Evolutionary conservation across 192 early-diverging fungal genomes (phyloP).

Genomic region (Funneliformis geosporum): DNA sequence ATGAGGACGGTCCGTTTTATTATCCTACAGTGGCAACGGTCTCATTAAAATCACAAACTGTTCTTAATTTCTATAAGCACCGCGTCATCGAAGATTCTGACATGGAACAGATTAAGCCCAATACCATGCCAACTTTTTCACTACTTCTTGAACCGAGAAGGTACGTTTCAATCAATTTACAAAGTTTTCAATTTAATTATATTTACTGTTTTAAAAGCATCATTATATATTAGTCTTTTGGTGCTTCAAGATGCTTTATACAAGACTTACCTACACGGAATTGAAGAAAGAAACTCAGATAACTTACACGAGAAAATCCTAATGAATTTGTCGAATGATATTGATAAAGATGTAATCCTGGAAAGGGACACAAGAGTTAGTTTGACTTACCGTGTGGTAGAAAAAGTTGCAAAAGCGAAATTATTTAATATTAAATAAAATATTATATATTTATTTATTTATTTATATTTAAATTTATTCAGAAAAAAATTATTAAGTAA

Average conservation of each 20-base stretch:
- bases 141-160: slow-evolving; percentile 47
- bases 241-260: slow-evolving; percentile 47
- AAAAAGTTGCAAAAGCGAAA: slow-evolving; percentile 7
- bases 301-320: slow-evolving; percentile 36
- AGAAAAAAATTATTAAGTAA: too few species aligned
- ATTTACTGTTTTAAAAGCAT: not conserved
- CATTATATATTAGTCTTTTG: slow-evolving; percentile 27
- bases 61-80: slow-evolving; percentile 49
- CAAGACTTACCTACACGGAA: slow-evolving; percentile 49
- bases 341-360: slow-evolving; percentile 2
- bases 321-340: slow-evolving; percentile 35
- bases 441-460: too few species aligned
- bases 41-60: slow-evolving; percentile 46
- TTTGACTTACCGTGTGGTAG: slow-evolving; percentile 22
- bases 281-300: slow-evolving; percentile 40
- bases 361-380: slow-evolving; percentile 16
- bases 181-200: not conserved
- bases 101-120: not conserved
- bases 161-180: not conserved
- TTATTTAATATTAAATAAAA: not conserved
- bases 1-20: slow-evolving; percentile 55
- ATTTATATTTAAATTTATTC: too few species aligned
- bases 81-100: not conserved
- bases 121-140: slow-evolving; percentile 39
- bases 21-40: slow-evolving; percentile 54